Percentiles rank a stretch among this genome's conserved stretches.
Evolutionary conservation across 1,284 basidiomycete genomes (phyloP).

Genomic region (Erythrobasidium hasegawianum): DNA sequence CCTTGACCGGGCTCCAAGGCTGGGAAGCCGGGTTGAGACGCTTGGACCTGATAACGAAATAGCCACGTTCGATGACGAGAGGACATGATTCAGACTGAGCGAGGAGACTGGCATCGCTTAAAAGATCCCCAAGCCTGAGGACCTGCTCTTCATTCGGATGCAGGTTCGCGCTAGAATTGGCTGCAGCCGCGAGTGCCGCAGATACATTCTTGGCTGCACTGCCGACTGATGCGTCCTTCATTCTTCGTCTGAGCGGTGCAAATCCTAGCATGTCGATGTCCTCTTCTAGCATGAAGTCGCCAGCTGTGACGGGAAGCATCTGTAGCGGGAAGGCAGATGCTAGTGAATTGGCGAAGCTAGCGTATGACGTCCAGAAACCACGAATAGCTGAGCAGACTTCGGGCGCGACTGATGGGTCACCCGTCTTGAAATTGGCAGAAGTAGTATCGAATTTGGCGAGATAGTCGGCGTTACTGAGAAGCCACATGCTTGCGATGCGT

Average conservation of each 20-base stretch:
- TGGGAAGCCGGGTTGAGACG: slow-evolving; percentile 38
- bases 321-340: slow-evolving; percentile 65
- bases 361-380: slow-evolving; percentile 70
- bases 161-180: slow-evolving; percentile 54
- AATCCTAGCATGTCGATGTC: slow-evolving; percentile 88
- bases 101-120: slow-evolving; percentile 68
- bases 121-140: slow-evolving; percentile 83
- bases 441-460: slow-evolving; percentile 49
- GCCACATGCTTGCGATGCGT: slow-evolving; percentile 84
- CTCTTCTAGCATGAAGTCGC: slow-evolving; percentile 74
- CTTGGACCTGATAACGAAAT: slow-evolving; percentile 33
- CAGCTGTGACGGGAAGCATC: slow-evolving; percentile 57
- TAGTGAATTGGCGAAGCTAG: slow-evolving; percentile 64
- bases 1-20: slow-evolving; percentile 18
- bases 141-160: slow-evolving; percentile 94
- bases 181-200: slow-evolving; percentile 5
- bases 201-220: slow-evolving; percentile 13
- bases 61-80: slow-evolving; percentile 30
- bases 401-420: slow-evolving; percentile 32
- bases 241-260: slow-evolving; percentile 65
- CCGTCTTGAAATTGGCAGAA: slow-evolving; percentile 24
- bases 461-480: slow-evolving; percentile 72
- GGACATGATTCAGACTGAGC: slow-evolving; percentile 53
- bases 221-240: slow-evolving; percentile 36
- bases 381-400: slow-evolving; percentile 39